A percentile compares a stretch with the other conserved stretches of the same genome.
phyloP scores from a whole-genome alignment of 345 rosid genomes.

The Populus ilicifolia region DNA sequence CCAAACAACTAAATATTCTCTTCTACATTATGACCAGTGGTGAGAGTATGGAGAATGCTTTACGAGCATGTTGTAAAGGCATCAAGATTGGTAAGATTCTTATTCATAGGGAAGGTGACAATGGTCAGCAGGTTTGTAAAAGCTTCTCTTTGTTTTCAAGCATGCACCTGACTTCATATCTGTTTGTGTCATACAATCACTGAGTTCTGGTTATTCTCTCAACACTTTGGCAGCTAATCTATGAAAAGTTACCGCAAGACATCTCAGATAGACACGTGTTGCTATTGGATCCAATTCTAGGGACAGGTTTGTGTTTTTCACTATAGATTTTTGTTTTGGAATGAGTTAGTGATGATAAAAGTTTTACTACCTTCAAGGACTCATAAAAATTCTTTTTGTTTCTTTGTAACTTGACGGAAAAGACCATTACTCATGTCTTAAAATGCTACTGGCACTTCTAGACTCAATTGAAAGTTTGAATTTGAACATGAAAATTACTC shows the following conservation, averaged over 20 bases:
- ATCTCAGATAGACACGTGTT: conserved; percentile 88
- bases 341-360: not conserved
- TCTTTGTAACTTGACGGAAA: not conserved
- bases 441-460: not conserved
- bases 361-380: too few species aligned
- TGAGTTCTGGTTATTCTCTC: conserved; percentile 12
- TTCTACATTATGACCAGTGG: conserved; percentile 49
- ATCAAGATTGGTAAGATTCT: conserved; percentile 95
- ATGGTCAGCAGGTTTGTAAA: conserved; percentile 77
- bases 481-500: not conserved
- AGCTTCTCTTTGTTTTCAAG: not conserved
- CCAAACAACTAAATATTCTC: conserved; percentile 1
- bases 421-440: not conserved
- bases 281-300: conserved; percentile 90
- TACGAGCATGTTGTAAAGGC: conserved; percentile 97
- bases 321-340: not conserved
- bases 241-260: conserved; percentile 88
- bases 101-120: conserved; percentile 96
- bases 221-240: conserved; percentile 59
- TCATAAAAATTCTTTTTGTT: not conserved
- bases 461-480: not conserved
- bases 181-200: not conserved
- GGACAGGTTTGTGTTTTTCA: conserved; percentile 62
- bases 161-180: not conserved
- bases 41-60: conserved; percentile 98